Evolutionary conservation across 164 flowering plant species (phyloP).

Genomic region (Stephania cephalantha): DNA sequence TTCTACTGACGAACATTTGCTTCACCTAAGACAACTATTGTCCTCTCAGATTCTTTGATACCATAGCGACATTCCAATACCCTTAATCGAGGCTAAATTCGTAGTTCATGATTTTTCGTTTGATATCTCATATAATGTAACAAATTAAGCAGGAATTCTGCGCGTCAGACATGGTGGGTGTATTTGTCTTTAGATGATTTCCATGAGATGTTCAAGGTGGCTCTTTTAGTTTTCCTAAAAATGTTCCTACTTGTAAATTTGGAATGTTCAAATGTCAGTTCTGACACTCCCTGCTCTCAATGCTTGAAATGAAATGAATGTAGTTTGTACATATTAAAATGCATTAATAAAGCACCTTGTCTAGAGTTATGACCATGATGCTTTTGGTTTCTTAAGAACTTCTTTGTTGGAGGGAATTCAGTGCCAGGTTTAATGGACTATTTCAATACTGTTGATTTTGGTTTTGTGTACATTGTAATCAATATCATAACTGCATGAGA

Average conservation of each 20-base stretch:
- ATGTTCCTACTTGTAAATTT: conserved; percentile 13
- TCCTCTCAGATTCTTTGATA: conserved; percentile 23
- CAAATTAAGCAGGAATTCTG: conserved; percentile 1
- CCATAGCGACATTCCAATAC: not conserved
- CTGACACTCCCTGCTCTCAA: not conserved
- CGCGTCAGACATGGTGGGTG: not conserved
- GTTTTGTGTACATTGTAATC: not conserved
- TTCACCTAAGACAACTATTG: conserved; percentile 30
- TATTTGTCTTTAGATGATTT: conserved; percentile 2
- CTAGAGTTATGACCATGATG: not conserved
- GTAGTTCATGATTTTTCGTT: not conserved
- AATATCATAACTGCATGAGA: not conserved
- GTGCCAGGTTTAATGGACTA: not conserved
- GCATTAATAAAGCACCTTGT: conserved; percentile 4
- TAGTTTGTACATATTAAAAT: conserved; percentile 2
- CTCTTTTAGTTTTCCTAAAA: conserved; percentile 2
- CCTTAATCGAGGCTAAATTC: not conserved
- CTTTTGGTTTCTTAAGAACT: not conserved
- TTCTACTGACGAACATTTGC: conserved; percentile 50
- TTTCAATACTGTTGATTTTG: not conserved
- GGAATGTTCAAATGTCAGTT: conserved; percentile 2
- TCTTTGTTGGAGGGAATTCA: not conserved
- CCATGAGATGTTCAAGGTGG: not conserved
- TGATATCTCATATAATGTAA: not conserved
- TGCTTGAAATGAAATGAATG: not conserved